Conservation (phyloP, 2,329 filamentous ascomycete species). For the Calycina herbarum region DNA sequence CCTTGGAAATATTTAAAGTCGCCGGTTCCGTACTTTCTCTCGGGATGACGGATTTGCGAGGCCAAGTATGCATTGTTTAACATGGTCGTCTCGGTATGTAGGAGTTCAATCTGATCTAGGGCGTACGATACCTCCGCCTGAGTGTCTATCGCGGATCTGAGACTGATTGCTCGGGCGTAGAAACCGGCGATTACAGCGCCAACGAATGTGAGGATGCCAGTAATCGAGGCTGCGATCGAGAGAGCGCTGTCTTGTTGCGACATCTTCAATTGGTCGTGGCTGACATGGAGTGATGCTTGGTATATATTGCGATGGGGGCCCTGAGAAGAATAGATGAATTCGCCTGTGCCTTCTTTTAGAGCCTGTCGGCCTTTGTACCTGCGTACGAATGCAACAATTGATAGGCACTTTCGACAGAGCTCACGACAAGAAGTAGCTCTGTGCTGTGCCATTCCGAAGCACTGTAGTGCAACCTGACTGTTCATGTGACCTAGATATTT, state of each 20-base stretch:
- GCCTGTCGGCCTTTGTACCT: not conserved
- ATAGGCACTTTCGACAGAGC: not conserved
- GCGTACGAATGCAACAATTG: not conserved
- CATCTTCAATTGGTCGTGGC: constrained; percentile 2
- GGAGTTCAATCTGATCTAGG: constrained; percentile 27
- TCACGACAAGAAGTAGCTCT: not conserved
- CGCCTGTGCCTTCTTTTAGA: not conserved
- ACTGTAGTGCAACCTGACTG: not conserved
- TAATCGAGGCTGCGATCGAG: constrained; percentile 24
- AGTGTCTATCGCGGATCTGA: constrained; percentile 28
- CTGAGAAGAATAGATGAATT: not conserved
- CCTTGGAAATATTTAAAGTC: constrained; percentile 29
- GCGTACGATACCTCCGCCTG: constrained; percentile 25
- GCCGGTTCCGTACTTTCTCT: constrained; percentile 22
- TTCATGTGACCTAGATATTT: not conserved
- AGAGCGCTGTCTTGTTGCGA: constrained; percentile 18
- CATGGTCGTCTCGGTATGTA: constrained; percentile 29
- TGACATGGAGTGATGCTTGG: not conserved
- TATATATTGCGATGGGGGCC: not conserved
- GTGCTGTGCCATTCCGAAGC: not conserved
- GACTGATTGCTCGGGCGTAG: constrained; percentile 24
- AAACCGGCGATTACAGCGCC: constrained; percentile 25
- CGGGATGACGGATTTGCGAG: constrained; percentile 25
- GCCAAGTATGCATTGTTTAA: constrained; percentile 27
- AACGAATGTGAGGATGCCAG: constrained; percentile 27